These are phyloP conservation scores for Ophiostoma australiae DNA, from an alignment of 2,329 filamentous ascomycete species.

Conservation along the genomic window DNA sequence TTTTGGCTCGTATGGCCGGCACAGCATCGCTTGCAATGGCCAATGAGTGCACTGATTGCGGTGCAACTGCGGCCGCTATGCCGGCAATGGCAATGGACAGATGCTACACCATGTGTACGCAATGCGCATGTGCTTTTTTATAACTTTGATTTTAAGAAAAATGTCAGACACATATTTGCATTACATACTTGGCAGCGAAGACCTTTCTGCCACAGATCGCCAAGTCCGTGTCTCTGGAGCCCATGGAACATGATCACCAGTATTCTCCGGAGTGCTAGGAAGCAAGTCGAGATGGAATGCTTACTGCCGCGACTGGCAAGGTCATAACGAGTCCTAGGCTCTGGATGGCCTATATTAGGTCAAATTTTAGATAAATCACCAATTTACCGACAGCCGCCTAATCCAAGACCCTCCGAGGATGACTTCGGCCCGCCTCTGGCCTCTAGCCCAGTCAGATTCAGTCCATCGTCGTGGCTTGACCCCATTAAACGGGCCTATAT, in stretches of 20 bases:
- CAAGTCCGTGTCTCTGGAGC: not conserved
- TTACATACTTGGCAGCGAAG: too few species aligned
- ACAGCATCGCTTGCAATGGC: not conserved
- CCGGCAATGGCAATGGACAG: not conserved
- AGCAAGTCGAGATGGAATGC: not conserved
- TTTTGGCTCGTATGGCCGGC: not conserved
- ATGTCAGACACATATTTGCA: too few species aligned
- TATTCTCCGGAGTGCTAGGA: not conserved
- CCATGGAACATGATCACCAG: not conserved
- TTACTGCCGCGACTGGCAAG: not conserved
- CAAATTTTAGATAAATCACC: too few species aligned
- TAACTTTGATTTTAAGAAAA: too few species aligned
- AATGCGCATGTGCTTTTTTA: too few species aligned
- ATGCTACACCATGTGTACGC: not conserved
- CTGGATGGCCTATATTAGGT: too few species aligned
- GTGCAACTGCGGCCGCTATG: slow-evolving; percentile 12
- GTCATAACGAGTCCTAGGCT: not conserved
- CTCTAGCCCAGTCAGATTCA: not conserved
- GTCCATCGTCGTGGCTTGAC: not conserved
- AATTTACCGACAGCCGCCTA: too few species aligned
- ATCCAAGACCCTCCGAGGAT: not conserved
- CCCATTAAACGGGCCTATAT: slow-evolving; percentile 9
- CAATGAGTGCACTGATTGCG: not conserved
- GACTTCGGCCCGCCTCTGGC: not conserved
- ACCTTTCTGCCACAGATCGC: not conserved